Evolutionary conservation across 139 green algal genomes (phyloP).

Genomic region (Astrephomene gubernaculifera): DNA sequence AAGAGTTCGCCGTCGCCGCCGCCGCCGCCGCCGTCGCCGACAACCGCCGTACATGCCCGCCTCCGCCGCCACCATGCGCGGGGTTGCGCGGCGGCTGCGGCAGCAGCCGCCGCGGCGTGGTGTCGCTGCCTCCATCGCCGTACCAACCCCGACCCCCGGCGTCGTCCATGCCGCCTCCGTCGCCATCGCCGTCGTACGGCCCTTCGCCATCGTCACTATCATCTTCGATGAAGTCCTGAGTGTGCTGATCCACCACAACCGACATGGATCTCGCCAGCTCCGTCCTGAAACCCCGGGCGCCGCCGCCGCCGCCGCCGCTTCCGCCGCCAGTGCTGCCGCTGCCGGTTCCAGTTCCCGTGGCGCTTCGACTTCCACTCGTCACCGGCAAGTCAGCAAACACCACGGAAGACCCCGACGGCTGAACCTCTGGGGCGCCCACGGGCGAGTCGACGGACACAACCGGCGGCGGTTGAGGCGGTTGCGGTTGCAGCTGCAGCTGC

Average conservation of each 20-base stretch:
- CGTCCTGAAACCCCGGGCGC: not conserved
- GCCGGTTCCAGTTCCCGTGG: not conserved
- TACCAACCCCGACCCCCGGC: not conserved
- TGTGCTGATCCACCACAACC: not conserved
- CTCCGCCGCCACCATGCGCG: not conserved
- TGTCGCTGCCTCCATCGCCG: constrained; percentile 1
- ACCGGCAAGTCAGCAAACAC: too few species aligned
- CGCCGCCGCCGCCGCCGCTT: not conserved
- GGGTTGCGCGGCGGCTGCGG: not conserved
- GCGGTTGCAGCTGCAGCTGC: not conserved
- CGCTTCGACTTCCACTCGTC: not conserved
- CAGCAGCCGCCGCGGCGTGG: not conserved
- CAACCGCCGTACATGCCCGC: too few species aligned
- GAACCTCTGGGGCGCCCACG: too few species aligned
- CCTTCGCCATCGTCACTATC: not conserved
- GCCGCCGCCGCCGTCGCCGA: not conserved
- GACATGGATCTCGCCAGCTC: not conserved
- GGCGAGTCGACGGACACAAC: not conserved
- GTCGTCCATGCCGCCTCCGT: not conserved
- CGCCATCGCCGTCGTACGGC: not conserved
- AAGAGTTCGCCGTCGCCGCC: not conserved
- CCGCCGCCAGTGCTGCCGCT: not conserved
- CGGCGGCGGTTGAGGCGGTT: too few species aligned
- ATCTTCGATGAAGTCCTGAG: constrained; percentile 24
- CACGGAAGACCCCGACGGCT: too few species aligned